phyloP scores from a whole-genome alignment of 73 alveolate species.

The Paramecium biaurelia region DNA sequence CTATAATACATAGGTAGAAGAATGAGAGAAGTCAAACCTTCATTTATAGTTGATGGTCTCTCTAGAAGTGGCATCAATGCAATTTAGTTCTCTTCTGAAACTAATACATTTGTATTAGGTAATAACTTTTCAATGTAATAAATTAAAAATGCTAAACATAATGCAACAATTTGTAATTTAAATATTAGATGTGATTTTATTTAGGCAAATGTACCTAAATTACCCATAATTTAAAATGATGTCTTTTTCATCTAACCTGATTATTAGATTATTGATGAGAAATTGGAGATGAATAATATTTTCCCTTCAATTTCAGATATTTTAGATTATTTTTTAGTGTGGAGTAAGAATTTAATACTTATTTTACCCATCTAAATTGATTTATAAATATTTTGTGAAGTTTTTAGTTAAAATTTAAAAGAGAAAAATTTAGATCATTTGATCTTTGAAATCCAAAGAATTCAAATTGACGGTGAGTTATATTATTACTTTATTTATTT shows the following conservation, averaged over 20 bases:
- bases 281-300: background rate
- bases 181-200: background rate
- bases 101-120: background rate
- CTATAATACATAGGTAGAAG: conserved; percentile 32
- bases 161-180: background rate
- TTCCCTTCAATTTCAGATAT: background rate
- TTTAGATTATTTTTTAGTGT: background rate
- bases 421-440: background rate
- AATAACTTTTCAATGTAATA: background rate
- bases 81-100: background rate
- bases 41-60: background rate
- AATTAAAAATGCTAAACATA: background rate
- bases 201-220: background rate
- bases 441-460: background rate
- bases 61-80: background rate
- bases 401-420: background rate
- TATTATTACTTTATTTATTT: background rate
- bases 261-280: background rate
- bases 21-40: conserved; percentile 25
- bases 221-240: background rate
- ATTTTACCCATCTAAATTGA: background rate
- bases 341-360: background rate
- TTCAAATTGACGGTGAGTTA: background rate
- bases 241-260: conserved; percentile 14
- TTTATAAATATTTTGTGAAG: background rate